Base-by-base conservation (phyloP, 176 grass and related monocot species). In the Tillandsia leiboldiana region DNA sequence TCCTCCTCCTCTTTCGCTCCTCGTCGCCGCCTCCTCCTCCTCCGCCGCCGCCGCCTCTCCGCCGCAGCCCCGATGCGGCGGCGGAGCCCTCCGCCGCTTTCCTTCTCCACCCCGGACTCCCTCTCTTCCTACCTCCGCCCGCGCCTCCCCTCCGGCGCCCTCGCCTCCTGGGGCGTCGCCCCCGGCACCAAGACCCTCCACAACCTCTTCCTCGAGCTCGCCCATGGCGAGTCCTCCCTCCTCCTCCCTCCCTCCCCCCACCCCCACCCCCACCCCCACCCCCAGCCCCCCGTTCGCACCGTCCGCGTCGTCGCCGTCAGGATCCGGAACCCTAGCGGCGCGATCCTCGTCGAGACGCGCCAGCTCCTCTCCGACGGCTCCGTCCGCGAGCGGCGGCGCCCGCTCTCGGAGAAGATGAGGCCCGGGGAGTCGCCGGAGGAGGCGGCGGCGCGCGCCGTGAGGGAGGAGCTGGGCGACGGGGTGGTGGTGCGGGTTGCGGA, bases 191-290 rank as follows among this genome's bases (percentile, higher is more conserved):
- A 92, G 73, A 85, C 87, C 15, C 79, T 97, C 8, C 53, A 73
- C n/a, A 97, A 97, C 52, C 83, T 97, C 64, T 97, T 89, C 79
- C 79, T 90, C 8, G 89, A 97, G 89, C 77, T 97, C 74, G 81
- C 79, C 48, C 82, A 85, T n/a, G 89, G 93, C 12, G 93, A 92
- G 64, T 83, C 83, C 69, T 51, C 65, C 12, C 88, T 96, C 12
- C 66, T 86, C 33, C 15, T 33, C 42, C 29, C 70, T 8, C 9
- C 71, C 49, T 2, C 66, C 8, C 9, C 70, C 15, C 51, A 23
- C 13, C 29, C 12, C 48, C 67, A 48, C 13, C 29, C 12, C 48
- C 67, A 48, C 8, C 9, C 70, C 15, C 66, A 33, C 13, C 29
- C 12, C 48, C 67, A 42, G 15, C 66, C 9, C 22, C 10, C 53